Evolutionary conservation across 2,329 filamentous ascomycete genomes (phyloP).

Genomic region (Fonsecaea monophora): DNA sequence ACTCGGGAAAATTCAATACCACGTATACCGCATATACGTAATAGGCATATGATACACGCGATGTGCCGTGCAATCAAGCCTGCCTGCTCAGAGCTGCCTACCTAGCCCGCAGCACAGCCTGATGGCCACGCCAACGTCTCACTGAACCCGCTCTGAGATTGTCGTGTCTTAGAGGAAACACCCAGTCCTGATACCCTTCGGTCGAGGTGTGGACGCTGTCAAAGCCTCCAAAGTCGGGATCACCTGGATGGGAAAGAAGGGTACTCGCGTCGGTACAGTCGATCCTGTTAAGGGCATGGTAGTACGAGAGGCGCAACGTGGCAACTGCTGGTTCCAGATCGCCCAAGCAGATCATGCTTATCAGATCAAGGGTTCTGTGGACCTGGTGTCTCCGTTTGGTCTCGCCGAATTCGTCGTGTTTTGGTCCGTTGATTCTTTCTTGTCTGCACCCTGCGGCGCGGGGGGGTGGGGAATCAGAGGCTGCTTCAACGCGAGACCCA

Average conservation of each 20-base stretch:
- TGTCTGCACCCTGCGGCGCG: neutral
- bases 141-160: neutral
- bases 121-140: neutral
- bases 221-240: neutral
- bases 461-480: no score
- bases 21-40: no score
- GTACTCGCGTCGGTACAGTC: neutral
- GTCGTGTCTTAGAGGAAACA: neutral
- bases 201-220: neutral
- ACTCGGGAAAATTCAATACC: no score
- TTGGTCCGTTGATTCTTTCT: neutral
- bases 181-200: neutral
- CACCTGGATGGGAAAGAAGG: neutral
- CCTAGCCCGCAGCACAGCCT: no score
- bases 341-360: constrained; percentile 1
- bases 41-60: no score
- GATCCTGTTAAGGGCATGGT: neutral
- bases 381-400: neutral
- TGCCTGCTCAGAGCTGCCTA: no score
- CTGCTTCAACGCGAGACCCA: no score
- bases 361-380: neutral
- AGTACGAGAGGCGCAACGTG: neutral
- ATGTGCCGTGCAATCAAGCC: no score
- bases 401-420: neutral
- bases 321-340: neutral